Evolutionary conservation across 2,329 filamentous ascomycete genomes (phyloP), one percentile per base, ranked within the genome.

Genomic region (Emericellopsis cladophorae): DNA sequence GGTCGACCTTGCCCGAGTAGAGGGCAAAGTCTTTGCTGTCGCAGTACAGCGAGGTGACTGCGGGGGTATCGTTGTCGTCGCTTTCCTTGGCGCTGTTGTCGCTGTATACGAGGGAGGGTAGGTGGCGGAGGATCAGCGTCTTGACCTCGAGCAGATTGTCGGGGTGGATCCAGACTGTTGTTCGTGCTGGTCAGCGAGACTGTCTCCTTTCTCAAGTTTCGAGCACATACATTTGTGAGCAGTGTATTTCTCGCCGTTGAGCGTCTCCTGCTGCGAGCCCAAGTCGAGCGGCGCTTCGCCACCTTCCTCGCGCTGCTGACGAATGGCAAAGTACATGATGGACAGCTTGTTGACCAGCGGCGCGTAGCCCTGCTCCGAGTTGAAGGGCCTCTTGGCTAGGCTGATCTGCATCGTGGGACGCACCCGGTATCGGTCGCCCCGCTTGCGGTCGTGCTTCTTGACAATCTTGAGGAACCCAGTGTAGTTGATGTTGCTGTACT

Each of bases 141-240:
- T 96, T 95, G 58, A 96, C 87, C 65, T 98, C 92, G 50, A 96
- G 78, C 23, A 96, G 70, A 62, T 98, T 96, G 54, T 98, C 92
- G 26, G 79, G 76, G 59, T 98, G 92, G 6, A 98, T 82, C 92
- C 92, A 98, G 67, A 95, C 79, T 84, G 42, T 7, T 24, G 42
- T 36, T 23, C 42, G 38, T 38, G 42, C 69, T 53, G 68, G 54
- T 46, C 46, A 12, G 26, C 6, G 26, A 29, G 3, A 12, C 26
- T 26, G 29, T 15, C 12, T 40, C 32, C 12, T 16, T n/a, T 14
- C n/a, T 33, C 9, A 21, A 4, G 7, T 8, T 5, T n/a, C 16
- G 22, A 10, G 21, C n/a, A 58, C 78, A 57, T 68, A 83, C 81
- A 95, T 62, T 95, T 95, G 63, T 90, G 79, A 4, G 88, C 87